These are phyloP conservation scores for Talaromyces sp. DNA, from an alignment of 2,329 filamentous ascomycete genomes.

Conservation along the genomic window DNA sequence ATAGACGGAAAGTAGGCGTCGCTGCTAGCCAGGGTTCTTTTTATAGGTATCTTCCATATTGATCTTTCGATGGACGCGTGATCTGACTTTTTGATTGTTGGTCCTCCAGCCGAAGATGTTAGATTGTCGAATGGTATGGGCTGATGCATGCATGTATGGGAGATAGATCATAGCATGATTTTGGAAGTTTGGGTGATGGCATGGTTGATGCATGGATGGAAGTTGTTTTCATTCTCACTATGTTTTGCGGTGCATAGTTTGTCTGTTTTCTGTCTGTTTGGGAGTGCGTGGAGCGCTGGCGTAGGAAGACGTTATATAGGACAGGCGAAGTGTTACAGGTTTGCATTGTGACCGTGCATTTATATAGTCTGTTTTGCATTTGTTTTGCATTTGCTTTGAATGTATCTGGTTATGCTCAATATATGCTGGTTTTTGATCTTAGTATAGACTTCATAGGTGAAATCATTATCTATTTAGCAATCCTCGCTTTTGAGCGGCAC, in stretches of 20 bases:
- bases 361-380: neutral
- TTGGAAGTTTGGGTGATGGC: neutral
- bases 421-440: neutral
- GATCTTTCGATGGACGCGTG: neutral
- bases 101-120: neutral
- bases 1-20: slow-evolving; percentile 4
- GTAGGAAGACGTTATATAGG: neutral
- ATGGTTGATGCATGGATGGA: neutral
- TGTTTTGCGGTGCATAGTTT: neutral
- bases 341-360: neutral
- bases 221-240: neutral
- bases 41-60: slow-evolving; percentile 11
- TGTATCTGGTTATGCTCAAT: neutral
- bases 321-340: neutral
- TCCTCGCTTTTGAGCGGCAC: slow-evolving; percentile 21
- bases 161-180: neutral
- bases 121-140: neutral
- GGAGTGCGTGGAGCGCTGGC: neutral
- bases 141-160: neutral
- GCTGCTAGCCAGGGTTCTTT: neutral
- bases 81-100: neutral
- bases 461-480: slow-evolving; percentile 42
- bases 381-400: neutral
- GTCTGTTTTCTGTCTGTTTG: neutral
- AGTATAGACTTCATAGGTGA: neutral